A percentile compares a stretch with the other conserved stretches of the same genome.
phyloP scores from a whole-genome alignment of 139 green algal species.

The Chlamydomonas applanata region DNA sequence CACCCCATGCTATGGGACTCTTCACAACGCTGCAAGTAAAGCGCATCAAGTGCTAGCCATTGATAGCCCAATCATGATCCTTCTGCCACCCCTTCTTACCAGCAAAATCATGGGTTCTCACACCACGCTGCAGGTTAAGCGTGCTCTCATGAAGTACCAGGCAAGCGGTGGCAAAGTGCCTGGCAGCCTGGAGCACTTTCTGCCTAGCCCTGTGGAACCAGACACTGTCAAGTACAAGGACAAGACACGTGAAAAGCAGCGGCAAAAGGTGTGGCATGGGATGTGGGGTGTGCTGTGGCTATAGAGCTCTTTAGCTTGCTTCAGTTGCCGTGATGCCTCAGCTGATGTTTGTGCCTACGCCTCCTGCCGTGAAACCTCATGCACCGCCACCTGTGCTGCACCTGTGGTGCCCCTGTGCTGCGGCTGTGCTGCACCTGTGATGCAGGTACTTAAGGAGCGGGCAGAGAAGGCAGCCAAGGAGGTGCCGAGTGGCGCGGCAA shows the following conservation, averaged over 20 bases:
- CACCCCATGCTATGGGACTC: no score
- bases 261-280: conserved; percentile 47
- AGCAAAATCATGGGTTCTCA: no score
- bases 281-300: neutral
- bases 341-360: neutral
- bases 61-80: no score
- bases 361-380: neutral
- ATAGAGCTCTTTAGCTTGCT: neutral
- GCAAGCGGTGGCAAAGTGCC: neutral
- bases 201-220: conserved; percentile 53
- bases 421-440: neutral
- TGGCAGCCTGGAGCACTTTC: conserved; percentile 29
- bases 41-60: no score
- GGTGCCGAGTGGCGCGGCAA: neutral
- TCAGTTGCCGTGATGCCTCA: neutral
- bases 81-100: no score
- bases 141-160: neutral
- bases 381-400: neutral
- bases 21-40: no score
- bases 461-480: neutral
- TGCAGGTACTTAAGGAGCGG: conserved; percentile 27
- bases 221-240: conserved; percentile 73
- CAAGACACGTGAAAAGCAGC: conserved; percentile 83
- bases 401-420: neutral
- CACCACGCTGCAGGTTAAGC: neutral